Percentiles rank a stretch among this genome's conserved stretches.
Conservation (phyloP, 2,329 filamentous ascomycete species). For the Davidsoniella virescens region DNA sequence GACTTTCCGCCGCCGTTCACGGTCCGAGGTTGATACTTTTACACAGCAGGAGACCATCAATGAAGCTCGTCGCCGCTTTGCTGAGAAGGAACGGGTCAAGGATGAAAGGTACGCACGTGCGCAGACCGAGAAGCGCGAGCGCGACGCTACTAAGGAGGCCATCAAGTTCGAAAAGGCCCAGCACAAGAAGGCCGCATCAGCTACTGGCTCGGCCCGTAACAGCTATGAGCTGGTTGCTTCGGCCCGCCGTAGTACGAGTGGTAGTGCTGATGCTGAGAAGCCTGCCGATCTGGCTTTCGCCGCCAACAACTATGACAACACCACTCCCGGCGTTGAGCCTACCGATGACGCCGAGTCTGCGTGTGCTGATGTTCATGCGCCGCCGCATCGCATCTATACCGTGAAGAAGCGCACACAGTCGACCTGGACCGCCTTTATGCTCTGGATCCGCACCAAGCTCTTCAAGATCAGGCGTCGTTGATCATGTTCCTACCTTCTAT, state of each 20-base stretch:
- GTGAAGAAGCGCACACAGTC: slow-evolving; percentile 45
- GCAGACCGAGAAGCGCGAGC: slow-evolving; percentile 40
- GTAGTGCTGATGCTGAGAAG: slow-evolving; percentile 25
- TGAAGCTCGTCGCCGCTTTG: slow-evolving; percentile 45
- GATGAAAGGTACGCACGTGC: slow-evolving; percentile 46
- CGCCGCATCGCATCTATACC: slow-evolving; percentile 24
- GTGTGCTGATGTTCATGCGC: slow-evolving; percentile 27
- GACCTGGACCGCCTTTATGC: slow-evolving; percentile 45
- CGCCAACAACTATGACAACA: slow-evolving; percentile 30
- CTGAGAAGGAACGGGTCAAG: slow-evolving; percentile 44
- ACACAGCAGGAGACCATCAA: slow-evolving; percentile 40
- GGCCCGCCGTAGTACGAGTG: slow-evolving; percentile 16
- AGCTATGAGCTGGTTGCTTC: slow-evolving; percentile 7
- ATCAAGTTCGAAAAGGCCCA: slow-evolving; percentile 32
- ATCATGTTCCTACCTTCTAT: no score
- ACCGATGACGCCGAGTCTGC: slow-evolving; percentile 21
- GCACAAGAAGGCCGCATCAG: slow-evolving; percentile 25
- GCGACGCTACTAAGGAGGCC: slow-evolving; percentile 40
- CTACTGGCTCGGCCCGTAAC: slow-evolving; percentile 16
- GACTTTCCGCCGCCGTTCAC: slow-evolving; percentile 41
- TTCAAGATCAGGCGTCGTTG: slow-evolving; percentile 26
- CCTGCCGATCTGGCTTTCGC: slow-evolving; percentile 21
- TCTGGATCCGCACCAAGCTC: slow-evolving; percentile 44
- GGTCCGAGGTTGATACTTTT: slow-evolving; percentile 41
- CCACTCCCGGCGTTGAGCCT: slow-evolving; percentile 20